These are phyloP conservation scores for Hirsutella minnesotensis DNA, from an alignment of 2,329 filamentous ascomycete genomes.

Conservation along the genomic window DNA sequence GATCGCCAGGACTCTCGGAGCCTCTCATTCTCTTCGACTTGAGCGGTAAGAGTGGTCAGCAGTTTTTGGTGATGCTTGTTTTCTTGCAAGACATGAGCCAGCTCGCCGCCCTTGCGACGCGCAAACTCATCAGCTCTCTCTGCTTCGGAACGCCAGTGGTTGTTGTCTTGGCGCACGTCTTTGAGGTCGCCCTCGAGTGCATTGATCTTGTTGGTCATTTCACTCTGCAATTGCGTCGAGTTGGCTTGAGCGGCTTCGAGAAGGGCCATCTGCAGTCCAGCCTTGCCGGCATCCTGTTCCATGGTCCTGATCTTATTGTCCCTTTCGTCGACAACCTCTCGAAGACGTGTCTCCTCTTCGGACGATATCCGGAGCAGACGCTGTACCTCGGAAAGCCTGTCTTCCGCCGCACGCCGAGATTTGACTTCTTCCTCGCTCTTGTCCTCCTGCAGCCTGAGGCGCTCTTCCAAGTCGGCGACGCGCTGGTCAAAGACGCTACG, in stretches of 20 bases:
- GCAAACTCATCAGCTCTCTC: slow-evolving; percentile 43
- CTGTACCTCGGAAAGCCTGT: slow-evolving; percentile 61
- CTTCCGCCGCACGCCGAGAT: slow-evolving; percentile 55
- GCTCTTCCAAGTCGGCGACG: slow-evolving; percentile 57
- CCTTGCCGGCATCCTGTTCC: slow-evolving; percentile 44
- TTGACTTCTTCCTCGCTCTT: slow-evolving; percentile 53
- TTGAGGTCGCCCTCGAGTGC: slow-evolving; percentile 41
- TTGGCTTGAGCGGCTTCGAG: slow-evolving; percentile 56
- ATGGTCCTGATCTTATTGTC: slow-evolving; percentile 52
- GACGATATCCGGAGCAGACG: slow-evolving; percentile 54
- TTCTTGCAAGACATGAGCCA: slow-evolving; percentile 36
- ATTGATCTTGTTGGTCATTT: slow-evolving; percentile 44
- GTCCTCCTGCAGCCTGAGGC: slow-evolving; percentile 50
- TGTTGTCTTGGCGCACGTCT: slow-evolving; percentile 42
- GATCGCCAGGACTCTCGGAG: slow-evolving; percentile 72
- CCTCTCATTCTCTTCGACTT: slow-evolving; percentile 76
- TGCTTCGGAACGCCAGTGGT: slow-evolving; percentile 51
- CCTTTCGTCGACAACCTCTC: slow-evolving; percentile 55
- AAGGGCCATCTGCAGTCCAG: slow-evolving; percentile 49
- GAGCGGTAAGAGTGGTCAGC: slow-evolving; percentile 60
- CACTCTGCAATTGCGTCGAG: slow-evolving; percentile 38
- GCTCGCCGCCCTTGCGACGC: slow-evolving; percentile 35
- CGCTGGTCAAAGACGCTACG: slow-evolving; percentile 47
- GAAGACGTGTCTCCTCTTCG: slow-evolving; percentile 60
- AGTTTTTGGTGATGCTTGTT: slow-evolving; percentile 66